Evolutionary conservation across 805 yeast genomes (phyloP).

Genomic region (Zygosaccharomyces lentus): DNA sequence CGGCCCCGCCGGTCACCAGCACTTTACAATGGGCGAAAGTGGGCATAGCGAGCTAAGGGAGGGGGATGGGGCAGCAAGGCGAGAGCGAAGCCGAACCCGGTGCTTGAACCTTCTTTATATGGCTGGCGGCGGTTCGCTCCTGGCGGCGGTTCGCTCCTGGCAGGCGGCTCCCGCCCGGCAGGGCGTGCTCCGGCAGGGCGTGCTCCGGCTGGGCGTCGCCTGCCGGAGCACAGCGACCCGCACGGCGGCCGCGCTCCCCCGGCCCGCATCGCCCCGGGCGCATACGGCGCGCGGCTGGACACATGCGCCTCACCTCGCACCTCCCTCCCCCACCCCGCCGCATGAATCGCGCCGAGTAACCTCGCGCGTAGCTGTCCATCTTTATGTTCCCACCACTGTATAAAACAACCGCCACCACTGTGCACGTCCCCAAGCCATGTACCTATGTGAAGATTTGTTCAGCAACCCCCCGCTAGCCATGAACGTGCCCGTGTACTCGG

Average conservation of each 20-base stretch:
- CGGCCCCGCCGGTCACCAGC: slow-evolving; percentile 82
- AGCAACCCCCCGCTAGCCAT: background rate
- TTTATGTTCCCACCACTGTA: background rate
- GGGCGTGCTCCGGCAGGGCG: no score
- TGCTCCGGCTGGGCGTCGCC: background rate
- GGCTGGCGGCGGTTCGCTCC: background rate
- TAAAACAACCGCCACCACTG: background rate
- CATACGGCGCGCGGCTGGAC: background rate
- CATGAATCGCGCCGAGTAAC: background rate
- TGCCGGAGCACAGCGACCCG: background rate
- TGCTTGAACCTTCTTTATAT: background rate
- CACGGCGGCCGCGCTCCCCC: slow-evolving; percentile 3
- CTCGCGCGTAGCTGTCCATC: background rate
- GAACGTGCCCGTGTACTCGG: slow-evolving; percentile 1
- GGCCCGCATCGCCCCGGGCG: background rate
- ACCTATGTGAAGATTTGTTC: slow-evolving; percentile 1
- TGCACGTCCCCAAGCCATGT: background rate
- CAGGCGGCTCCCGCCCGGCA: background rate
- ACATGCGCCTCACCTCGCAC: background rate
- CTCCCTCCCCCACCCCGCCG: background rate
- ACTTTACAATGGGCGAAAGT: slow-evolving; percentile 28
- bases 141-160: background rate
- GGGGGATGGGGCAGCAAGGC: no score
- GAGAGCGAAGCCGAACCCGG: background rate
- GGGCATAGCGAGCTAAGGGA: slow-evolving; percentile 9